Conservation (phyloP, 2,329 filamentous ascomycete genomes). For the Blastomyces silverae region DNA sequence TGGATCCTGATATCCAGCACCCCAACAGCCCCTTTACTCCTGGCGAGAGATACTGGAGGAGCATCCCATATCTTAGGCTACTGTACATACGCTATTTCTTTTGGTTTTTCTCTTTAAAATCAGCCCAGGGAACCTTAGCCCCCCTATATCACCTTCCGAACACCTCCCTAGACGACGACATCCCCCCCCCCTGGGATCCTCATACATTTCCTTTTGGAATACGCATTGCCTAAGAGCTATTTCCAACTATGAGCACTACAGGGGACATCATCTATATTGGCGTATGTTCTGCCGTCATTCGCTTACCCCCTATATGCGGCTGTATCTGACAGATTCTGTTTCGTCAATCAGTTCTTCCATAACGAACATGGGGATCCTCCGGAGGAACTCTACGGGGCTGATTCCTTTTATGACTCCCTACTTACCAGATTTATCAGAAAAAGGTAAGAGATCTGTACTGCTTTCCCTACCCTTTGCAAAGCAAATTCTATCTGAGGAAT, state of each 20-base stretch:
- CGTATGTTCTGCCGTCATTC: neutral
- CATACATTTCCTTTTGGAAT: neutral
- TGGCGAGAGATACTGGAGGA: too few species aligned
- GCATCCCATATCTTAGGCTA: neutral
- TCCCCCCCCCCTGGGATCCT: neutral
- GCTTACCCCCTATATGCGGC: too few species aligned
- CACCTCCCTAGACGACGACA: neutral
- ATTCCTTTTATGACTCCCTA: conserved; percentile 68
- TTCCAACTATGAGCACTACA: neutral
- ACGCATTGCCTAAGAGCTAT: neutral
- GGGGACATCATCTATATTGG: neutral
- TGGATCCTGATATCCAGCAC: neutral
- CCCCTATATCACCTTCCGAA: neutral
- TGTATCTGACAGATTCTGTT: too few species aligned
- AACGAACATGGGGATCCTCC: conserved; percentile 51
- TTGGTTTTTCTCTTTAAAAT: neutral
- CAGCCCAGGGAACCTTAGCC: neutral
- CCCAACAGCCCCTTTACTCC: neutral
- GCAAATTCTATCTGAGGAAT: neutral
- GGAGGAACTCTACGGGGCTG: conserved; percentile 67
- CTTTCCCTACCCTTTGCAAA: neutral
- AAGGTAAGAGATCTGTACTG: conserved; percentile 45
- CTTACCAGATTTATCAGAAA: conserved; percentile 60
- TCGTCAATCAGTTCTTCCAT: conserved; percentile 1
- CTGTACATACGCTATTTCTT: neutral